These are phyloP conservation scores for Trichoderma arundinaceum DNA, from an alignment of 2,329 filamentous ascomycete species.

Conservation along the genomic window DNA sequence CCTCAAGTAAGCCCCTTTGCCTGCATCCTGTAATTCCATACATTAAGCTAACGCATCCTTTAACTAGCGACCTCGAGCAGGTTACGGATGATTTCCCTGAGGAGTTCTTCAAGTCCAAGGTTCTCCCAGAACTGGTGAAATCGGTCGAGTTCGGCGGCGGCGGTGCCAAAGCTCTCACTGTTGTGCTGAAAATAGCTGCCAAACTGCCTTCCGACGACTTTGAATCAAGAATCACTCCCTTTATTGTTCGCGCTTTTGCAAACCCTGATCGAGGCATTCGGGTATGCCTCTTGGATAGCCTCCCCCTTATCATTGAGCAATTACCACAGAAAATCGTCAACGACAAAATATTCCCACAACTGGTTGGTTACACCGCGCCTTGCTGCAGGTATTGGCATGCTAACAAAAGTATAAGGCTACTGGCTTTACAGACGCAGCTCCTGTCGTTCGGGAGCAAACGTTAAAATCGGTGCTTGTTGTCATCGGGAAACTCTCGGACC, in stretches of 20 bases:
- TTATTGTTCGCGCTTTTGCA: constrained; percentile 83
- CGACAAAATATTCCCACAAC: constrained; percentile 94
- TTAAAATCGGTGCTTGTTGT: constrained; percentile 91
- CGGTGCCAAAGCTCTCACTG: constrained; percentile 84
- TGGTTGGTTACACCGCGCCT: constrained; percentile 58
- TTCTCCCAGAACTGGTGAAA: constrained; percentile 93
- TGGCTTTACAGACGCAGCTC: constrained; percentile 90
- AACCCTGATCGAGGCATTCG: constrained; percentile 92
- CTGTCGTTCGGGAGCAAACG: constrained; percentile 92
- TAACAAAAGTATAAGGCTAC: constrained; percentile 66
- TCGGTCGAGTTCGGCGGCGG: constrained; percentile 98
- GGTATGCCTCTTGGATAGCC: constrained; percentile 86
- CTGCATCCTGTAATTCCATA: constrained; percentile 35
- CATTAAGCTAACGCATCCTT: constrained; percentile 44
- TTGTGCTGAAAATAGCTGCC: constrained; percentile 87
- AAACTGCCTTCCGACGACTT: constrained; percentile 93
- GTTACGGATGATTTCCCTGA: constrained; percentile 94
- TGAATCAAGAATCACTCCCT: constrained; percentile 79
- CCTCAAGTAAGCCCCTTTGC: constrained; percentile 60
- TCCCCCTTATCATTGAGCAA: constrained; percentile 90
- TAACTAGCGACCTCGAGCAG: constrained; percentile 72
- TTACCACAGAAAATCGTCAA: constrained; percentile 87
- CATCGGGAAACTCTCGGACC: constrained; percentile 87
- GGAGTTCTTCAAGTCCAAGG: constrained; percentile 97
- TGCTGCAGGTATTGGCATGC: constrained; percentile 13